A percentile compares a stretch with the other conserved stretches of the same genome.
phyloP scores from a whole-genome alignment of 208 protist genomes.

The Leishmania major region DNA sequence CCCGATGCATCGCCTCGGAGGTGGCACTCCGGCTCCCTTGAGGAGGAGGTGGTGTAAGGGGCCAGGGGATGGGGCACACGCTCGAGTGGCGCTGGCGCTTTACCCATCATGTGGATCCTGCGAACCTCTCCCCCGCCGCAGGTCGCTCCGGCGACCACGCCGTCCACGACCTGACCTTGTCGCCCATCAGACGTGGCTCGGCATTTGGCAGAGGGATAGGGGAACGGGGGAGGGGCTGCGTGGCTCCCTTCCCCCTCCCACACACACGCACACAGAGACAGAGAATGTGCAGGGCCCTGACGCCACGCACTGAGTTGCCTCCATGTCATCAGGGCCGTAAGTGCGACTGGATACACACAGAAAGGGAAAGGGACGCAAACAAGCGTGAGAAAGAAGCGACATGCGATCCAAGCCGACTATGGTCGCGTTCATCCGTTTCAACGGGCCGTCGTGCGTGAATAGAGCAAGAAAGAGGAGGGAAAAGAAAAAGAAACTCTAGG shows the following conservation, averaged over 20 bases:
- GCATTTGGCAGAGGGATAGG: not conserved
- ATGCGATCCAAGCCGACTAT: not conserved
- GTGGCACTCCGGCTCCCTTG: not conserved
- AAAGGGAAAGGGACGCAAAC: not conserved
- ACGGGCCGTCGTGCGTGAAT: not conserved
- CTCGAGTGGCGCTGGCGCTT: not conserved
- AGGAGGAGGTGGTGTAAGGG: not conserved
- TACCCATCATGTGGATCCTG: not conserved
- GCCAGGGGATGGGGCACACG: not conserved
- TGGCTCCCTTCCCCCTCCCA: not conserved
- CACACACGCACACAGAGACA: not conserved
- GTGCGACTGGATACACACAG: not conserved
- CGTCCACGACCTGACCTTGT: not conserved
- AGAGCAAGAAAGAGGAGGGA: not conserved
- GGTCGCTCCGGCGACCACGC: not conserved
- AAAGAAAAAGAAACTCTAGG: not conserved
- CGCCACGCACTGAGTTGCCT: not conserved
- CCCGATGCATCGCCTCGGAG: not conserved
- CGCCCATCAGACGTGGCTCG: not conserved
- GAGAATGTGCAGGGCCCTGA: not conserved
- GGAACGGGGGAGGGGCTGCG: not conserved
- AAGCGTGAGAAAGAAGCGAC: not conserved
- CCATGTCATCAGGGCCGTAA: not conserved
- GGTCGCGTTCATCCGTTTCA: not conserved
- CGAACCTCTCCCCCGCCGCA: not conserved